Evolutionary conservation across 306 rosid species (phyloP).

Genomic region (Lathyrus sativus): DNA sequence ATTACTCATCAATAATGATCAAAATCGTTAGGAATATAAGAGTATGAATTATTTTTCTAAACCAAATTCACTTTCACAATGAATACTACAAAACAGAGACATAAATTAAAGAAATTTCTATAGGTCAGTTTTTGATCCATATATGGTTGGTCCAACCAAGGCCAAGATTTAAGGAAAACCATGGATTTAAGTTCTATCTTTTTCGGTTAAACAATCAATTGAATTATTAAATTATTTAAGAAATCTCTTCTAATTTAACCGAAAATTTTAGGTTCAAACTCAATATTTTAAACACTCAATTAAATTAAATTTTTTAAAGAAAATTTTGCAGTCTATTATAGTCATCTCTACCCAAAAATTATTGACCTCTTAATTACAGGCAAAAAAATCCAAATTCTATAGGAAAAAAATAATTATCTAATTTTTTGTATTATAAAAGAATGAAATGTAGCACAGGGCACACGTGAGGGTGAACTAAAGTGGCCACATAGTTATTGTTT

Average conservation of each 20-base stretch:
- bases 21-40: neutral
- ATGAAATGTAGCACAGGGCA: conserved; percentile 20
- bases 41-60: neutral
- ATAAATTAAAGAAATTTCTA: neutral
- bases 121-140: neutral
- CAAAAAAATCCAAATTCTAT: no score
- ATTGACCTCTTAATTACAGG: no score
- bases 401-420: no score
- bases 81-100: conserved; percentile 15
- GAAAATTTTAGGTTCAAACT: no score
- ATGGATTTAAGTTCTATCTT: conserved; percentile 24
- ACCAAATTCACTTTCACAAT: conserved; percentile 37
- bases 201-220: neutral
- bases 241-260: no score
- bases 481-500: conserved; percentile 33
- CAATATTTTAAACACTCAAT: no score
- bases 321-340: no score
- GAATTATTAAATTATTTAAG: neutral
- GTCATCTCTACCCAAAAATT: no score
- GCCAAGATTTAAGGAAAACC: no score
- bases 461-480: conserved; percentile 46
- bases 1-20: neutral
- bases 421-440: no score
- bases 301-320: no score
- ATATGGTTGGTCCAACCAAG: conserved; percentile 29